Evolutionary conservation across 192 early-diverging fungal genomes (phyloP), one percentile per base, ranked within the genome.

Genomic region (Rhizophagus clarus): DNA sequence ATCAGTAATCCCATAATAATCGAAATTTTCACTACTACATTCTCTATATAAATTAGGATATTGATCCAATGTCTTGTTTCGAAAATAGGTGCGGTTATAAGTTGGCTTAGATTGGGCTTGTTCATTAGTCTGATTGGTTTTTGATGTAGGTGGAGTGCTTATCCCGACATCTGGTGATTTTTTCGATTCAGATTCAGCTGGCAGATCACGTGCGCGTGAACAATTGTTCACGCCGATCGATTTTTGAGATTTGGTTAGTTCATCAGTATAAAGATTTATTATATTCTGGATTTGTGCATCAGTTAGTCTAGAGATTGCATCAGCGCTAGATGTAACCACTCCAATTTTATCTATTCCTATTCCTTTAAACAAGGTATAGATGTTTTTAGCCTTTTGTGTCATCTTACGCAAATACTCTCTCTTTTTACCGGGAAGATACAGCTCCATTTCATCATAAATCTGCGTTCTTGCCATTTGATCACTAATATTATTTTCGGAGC

Each of bases 311-410:
- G 68, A 70, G 29, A 70, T 70, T 8, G 68, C 68, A 71, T 71
- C 20, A 71, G 69, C 69, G 32, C 69, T 71, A 71, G 10, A 71
- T 32, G 34, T 71, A 71, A 71, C 69, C 42, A 32, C 28, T 17
- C 32, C 32, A 32, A 71, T 71, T 71, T 71, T 71, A 71, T 71
- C 69, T 71, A 71, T 71, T 71, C 32, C 69, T 71, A 71, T 71
- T 71, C 32, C 20, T 42, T 71, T 71, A 10, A 42, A 71, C 32
- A 71, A 37, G 20, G 69, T 71, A 71, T 71, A 45, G 32, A 71
- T 71, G 32, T 20, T 71, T 71, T 32, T 71, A 45, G 69, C 32
- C 69, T 71, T 71, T 71, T 71, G 32, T n/a, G 69, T 71, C 32
- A 32, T 71, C 17, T 71, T 71, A 45, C 32, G 17, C 37, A 71